Evolutionary conservation across 202 grass and related monocot genomes (phyloP).

Genomic region (Alloteropsis angusta): DNA sequence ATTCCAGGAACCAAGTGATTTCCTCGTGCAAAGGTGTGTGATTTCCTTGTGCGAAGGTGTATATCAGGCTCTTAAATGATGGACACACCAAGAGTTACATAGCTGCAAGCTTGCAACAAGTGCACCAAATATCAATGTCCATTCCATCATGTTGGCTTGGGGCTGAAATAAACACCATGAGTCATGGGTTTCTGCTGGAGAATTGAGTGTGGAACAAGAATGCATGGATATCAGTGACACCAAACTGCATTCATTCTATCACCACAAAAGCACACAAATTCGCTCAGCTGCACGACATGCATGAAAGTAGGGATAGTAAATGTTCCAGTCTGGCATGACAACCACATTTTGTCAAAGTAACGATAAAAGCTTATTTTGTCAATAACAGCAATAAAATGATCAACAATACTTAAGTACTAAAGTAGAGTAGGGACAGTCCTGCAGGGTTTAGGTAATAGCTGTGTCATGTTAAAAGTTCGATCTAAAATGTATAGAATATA

Average conservation of each 20-base stretch:
- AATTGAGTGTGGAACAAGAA: background rate
- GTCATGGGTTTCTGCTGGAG: conserved; percentile 11
- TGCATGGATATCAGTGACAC: background rate
- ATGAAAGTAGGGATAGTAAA: conserved; percentile 13
- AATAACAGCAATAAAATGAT: conserved; percentile 21
- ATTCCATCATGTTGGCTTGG: conserved; percentile 18
- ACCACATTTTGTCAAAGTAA: background rate
- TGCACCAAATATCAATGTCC: conserved; percentile 7
- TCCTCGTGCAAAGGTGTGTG: background rate
- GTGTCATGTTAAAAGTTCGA: background rate
- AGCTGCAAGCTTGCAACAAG: background rate
- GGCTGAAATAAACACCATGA: background rate
- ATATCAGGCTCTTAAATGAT: background rate
- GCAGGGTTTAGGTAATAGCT: background rate
- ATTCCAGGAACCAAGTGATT: background rate
- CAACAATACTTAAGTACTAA: background rate
- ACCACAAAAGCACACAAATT: conserved; percentile 9
- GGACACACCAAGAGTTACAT: conserved; percentile 13
- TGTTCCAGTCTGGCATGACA: conserved; percentile 25
- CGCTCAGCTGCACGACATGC: background rate
- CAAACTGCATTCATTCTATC: background rate
- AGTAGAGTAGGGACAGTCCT: background rate
- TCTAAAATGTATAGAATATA: conserved; percentile 13
- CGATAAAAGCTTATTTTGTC: background rate
- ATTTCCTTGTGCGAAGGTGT: conserved; percentile 3